Conservation (phyloP, 2,329 filamentous ascomycete genomes). For the Aureobasidium uvarum region DNA sequence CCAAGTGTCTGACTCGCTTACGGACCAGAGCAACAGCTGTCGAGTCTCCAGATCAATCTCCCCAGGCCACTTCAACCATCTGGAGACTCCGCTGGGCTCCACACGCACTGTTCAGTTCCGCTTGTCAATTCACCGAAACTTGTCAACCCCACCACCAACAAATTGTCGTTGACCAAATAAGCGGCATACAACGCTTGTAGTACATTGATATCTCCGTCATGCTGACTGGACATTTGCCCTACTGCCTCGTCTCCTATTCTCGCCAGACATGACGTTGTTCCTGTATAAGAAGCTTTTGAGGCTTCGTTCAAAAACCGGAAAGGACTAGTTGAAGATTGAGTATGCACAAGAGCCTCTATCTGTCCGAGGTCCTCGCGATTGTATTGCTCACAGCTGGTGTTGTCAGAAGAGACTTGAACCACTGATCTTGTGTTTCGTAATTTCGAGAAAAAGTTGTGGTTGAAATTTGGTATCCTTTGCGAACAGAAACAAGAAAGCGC, state of each 20-base stretch:
- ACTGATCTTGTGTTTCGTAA: neutral
- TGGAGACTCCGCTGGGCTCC: conserved; percentile 22
- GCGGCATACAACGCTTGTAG: conserved; percentile 14
- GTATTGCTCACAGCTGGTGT: neutral
- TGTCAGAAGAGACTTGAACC: neutral
- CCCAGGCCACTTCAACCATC: conserved; percentile 1
- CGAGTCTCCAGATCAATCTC: conserved; percentile 15
- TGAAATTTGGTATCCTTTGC: conserved; percentile 21
- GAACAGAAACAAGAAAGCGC: neutral
- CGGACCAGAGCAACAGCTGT: neutral
- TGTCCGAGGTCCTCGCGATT: neutral
- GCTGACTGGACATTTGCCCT: neutral
- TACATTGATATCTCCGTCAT: conserved; percentile 2
- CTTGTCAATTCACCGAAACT: conserved; percentile 20
- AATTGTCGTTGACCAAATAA: conserved; percentile 3
- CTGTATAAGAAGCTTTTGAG: neutral
- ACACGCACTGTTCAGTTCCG: conserved; percentile 12
- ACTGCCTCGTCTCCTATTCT: neutral
- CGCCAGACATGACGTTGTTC: neutral
- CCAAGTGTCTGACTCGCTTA: neutral
- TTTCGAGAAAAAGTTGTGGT: neutral
- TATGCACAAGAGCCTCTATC: conserved; percentile 1
- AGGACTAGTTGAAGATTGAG: neutral
- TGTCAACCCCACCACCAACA: conserved; percentile 9
- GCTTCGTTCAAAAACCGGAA: neutral